Conservation (phyloP, 2,329 filamentous ascomycete species). For the Peltaster fructicola region DNA sequence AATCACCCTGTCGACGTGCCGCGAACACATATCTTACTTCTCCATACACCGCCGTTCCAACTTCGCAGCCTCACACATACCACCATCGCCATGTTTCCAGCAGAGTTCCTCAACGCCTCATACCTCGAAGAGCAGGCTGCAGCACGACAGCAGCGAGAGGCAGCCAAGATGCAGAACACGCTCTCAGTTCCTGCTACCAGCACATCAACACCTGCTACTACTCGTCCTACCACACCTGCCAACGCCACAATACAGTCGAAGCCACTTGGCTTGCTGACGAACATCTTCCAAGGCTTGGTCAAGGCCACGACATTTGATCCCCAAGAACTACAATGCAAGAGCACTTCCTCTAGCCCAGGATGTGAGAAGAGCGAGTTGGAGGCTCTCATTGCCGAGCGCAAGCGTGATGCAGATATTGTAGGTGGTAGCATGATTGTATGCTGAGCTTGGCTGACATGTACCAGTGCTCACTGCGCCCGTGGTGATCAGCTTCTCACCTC, state of each 20-base stretch:
- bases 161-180: constrained; percentile 7
- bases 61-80: too few relatives aligned
- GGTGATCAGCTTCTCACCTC: too few relatives aligned
- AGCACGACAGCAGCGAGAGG: not conserved
- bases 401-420: constrained; percentile 15
- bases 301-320: constrained; percentile 7
- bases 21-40: too few relatives aligned
- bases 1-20: too few relatives aligned
- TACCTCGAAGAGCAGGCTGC: constrained; percentile 4
- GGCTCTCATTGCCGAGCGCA: constrained; percentile 13
- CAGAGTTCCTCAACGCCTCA: constrained; percentile 3
- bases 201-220: constrained; percentile 29
- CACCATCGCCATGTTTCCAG: constrained; percentile 3
- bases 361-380: constrained; percentile 13
- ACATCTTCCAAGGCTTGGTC: constrained; percentile 12
- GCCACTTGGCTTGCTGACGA: constrained; percentile 10
- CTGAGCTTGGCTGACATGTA: too few relatives aligned
- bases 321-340: constrained; percentile 4
- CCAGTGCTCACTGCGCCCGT: too few relatives aligned
- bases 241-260: constrained; percentile 3
- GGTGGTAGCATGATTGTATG: too few relatives aligned
- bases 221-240: constrained; percentile 2
- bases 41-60: too few relatives aligned
- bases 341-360: constrained; percentile 2
- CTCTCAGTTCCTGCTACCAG: constrained; percentile 24